Conservation (phyloP, 2,329 filamentous ascomycete species). For the Claviceps sp. region DNA sequence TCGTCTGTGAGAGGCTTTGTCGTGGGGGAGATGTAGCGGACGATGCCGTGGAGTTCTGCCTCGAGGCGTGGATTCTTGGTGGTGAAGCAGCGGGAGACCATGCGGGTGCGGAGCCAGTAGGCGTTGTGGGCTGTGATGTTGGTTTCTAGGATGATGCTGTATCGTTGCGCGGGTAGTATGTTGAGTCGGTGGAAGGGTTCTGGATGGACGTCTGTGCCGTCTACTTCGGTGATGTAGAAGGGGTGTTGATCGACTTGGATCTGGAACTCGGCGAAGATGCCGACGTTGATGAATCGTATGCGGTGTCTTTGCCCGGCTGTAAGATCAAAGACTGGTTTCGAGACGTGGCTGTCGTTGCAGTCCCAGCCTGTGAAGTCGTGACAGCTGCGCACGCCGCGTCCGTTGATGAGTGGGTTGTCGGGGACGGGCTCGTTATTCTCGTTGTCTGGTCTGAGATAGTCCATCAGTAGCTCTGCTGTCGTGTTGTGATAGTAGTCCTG, state of each 20-base stretch:
- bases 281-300: constrained; percentile 55
- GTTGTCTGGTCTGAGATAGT: constrained; percentile 41
- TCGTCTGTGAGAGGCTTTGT: neutral
- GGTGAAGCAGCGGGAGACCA: constrained; percentile 26
- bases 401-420: constrained; percentile 51
- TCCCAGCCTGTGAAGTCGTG: constrained; percentile 22
- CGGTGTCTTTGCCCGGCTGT: constrained; percentile 46
- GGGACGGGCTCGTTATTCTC: constrained; percentile 52
- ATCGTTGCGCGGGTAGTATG: constrained; percentile 57
- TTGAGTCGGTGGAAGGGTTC: constrained; percentile 46
- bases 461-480: constrained; percentile 33
- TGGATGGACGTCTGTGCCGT: constrained; percentile 53
- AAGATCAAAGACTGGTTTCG: constrained; percentile 30
- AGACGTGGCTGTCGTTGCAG: constrained; percentile 29
- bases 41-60: constrained; percentile 17
- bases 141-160: constrained; percentile 50
- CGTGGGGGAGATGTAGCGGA: constrained; percentile 14
- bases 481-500: constrained; percentile 60
- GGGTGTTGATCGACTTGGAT: constrained; percentile 55
- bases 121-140: constrained; percentile 38
- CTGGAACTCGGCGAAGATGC: constrained; percentile 59
- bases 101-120: constrained; percentile 50
- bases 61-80: constrained; percentile 17
- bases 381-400: constrained; percentile 22
- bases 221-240: constrained; percentile 54